Conservation (phyloP, 2,329 filamentous ascomycete species). For the Colletotrichum horii region DNA sequence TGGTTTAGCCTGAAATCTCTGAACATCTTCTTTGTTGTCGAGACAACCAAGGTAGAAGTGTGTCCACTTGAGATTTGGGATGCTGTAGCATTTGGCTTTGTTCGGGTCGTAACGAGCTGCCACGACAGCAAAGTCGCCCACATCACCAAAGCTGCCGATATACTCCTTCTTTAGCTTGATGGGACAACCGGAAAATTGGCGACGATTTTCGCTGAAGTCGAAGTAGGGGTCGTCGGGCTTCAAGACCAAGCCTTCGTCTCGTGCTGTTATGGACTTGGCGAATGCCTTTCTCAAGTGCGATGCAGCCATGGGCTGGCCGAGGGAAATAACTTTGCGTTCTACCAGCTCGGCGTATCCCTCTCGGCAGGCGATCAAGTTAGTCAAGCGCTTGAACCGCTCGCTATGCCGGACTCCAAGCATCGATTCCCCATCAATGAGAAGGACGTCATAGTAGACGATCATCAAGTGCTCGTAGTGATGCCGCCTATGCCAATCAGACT, state of each 20-base stretch:
- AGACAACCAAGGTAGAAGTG: conserved; percentile 82
- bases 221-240: conserved; percentile 86
- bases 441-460: conserved; percentile 65
- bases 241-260: conserved; percentile 80
- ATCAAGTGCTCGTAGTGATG: conserved; percentile 61
- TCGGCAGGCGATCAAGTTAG: conserved; percentile 54
- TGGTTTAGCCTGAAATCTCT: conserved; percentile 56
- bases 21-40: conserved; percentile 67
- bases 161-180: conserved; percentile 94
- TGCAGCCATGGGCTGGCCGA: conserved; percentile 56
- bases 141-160: conserved; percentile 75
- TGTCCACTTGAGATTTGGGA: conserved; percentile 71
- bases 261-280: conserved; percentile 66
- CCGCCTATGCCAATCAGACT: conserved; percentile 39
- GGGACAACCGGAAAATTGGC: conserved; percentile 53
- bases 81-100: conserved; percentile 60
- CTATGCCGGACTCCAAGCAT: conserved; percentile 58
- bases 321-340: conserved; percentile 71
- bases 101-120: conserved; percentile 74
- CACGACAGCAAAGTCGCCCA: conserved; percentile 82
- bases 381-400: conserved; percentile 65
- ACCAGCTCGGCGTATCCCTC: conserved; percentile 71
- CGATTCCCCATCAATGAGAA: conserved; percentile 59
- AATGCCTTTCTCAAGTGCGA: conserved; percentile 68
- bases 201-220: conserved; percentile 44